Evolutionary conservation across 2,329 filamentous ascomycete species (phyloP).

Genomic region (Exutisphaerella laricina): DNA sequence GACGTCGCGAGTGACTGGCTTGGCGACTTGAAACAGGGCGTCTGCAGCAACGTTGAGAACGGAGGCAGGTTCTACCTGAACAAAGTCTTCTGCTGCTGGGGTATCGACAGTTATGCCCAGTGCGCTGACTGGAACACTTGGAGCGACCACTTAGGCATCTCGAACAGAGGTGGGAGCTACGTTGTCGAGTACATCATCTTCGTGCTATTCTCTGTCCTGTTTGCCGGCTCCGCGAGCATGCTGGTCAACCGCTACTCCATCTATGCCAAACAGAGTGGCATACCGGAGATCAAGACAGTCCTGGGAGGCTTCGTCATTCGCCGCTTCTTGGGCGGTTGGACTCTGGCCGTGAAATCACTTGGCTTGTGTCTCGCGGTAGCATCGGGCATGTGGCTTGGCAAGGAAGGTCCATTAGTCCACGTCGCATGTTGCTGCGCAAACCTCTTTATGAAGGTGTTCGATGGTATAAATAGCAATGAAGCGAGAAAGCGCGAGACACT

Average conservation of each 20-base stretch:
- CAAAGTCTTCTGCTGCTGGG: conserved; percentile 87
- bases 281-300: conserved; percentile 96
- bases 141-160: conserved; percentile 66
- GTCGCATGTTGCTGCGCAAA: conserved; percentile 96
- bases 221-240: conserved; percentile 70
- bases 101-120: conserved; percentile 71
- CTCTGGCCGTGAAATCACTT: conserved; percentile 79
- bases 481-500: conserved; percentile 89
- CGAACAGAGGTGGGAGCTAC: conserved; percentile 65
- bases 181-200: conserved; percentile 85
- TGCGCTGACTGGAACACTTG: conserved; percentile 86
- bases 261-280: conserved; percentile 90
- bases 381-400: conserved; percentile 93
- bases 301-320: conserved; percentile 90
- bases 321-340: conserved; percentile 82
- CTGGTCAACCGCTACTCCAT: conserved; percentile 78
- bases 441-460: conserved; percentile 84
- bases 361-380: conserved; percentile 86
- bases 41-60: conserved; percentile 69
- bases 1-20: conserved; percentile 91
- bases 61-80: conserved; percentile 85
- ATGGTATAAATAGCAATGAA: conserved; percentile 78
- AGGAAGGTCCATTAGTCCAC: conserved; percentile 92
- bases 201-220: conserved; percentile 75
- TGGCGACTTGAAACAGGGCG: conserved; percentile 84